These are phyloP conservation scores for Stachybotrys elegans DNA, from an alignment of 2,329 filamentous ascomycete genomes.

Conservation along the genomic window DNA sequence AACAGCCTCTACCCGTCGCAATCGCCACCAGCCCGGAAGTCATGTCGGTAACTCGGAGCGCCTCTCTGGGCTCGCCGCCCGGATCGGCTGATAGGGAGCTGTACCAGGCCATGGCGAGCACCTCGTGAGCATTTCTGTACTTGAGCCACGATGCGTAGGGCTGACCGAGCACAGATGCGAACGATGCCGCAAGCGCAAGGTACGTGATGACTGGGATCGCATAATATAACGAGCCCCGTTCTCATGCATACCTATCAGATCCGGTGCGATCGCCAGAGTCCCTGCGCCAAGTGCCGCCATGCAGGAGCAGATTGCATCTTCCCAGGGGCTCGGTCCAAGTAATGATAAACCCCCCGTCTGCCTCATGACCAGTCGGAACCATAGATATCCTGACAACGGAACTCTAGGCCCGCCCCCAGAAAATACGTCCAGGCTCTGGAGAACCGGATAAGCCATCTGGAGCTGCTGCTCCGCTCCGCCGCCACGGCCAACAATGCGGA, in stretches of 20 bases:
- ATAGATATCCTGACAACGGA: too few species aligned
- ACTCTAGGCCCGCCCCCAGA: slow-evolving; percentile 37
- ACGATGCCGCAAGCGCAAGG: neutral
- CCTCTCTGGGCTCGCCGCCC: neutral
- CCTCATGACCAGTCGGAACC: neutral
- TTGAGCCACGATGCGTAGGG: neutral
- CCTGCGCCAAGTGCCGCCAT: slow-evolving; percentile 44
- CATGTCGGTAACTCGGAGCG: neutral
- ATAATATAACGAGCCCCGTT: neutral
- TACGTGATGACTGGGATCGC: too few species aligned
- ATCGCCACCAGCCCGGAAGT: neutral
- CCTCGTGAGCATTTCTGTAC: neutral
- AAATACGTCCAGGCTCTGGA: slow-evolving; percentile 43
- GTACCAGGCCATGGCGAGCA: neutral
- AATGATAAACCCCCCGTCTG: slow-evolving; percentile 23
- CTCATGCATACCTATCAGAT: slow-evolving; percentile 26
- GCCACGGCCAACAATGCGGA: slow-evolving; percentile 31
- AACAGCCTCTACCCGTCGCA: neutral
- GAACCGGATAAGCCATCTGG: slow-evolving; percentile 39
- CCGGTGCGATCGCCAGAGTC: slow-evolving; percentile 47
- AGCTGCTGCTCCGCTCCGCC: slow-evolving; percentile 39
- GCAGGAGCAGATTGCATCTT: slow-evolving; percentile 34
- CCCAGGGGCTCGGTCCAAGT: slow-evolving; percentile 35
- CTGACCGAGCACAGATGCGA: neutral
- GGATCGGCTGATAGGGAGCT: neutral